Base-by-base conservation (phyloP, 345 rosid genomes). In the Boechera divaricarpa region DNA sequence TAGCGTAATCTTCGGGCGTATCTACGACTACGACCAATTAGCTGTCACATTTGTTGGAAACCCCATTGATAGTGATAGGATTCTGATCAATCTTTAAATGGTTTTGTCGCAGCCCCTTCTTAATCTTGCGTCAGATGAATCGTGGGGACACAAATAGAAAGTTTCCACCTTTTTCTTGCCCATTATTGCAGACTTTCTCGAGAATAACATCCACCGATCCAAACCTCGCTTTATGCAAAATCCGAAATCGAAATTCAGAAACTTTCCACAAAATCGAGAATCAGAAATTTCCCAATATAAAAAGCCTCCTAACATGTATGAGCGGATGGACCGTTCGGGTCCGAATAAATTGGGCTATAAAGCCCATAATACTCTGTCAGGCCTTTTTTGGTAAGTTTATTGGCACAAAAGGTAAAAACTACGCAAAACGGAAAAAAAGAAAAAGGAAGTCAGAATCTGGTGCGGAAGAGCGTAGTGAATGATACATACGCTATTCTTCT, bases 401-500 rank as follows among this genome's bases (percentile, higher is more conserved):
- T 24, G 73, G 73, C 78, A 41, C 57, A 55, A 64, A 74, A 65
- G 24, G 12, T 21, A 55, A 64, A 74, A 65, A 33, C 16, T 21
- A 64, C 57, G 72, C 66, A 28, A 38, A 49, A 38, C 6, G 5
- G 8, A 11, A 1, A 10, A 31, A 26, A 54, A 42, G 6, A 16
- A 62, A 62, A 41, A 33, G 6, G 61, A 67, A 44, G 29, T 9
- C 5, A 31, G 49, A 47, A 62, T 77, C 70, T n/a, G 76, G 10
- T 70, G 71, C 28, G 74, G 63, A 39, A 52, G 69, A 18, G 61
- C 28, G 65, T 73, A 78, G 58, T 75, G 80, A 47, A 77, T 70
- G 85, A 73, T 59, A 78, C 60, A 58, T 73, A 73, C 67, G 67
- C 68, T n/a, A 2, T 41, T 53, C 48, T 10, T 74, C 73, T 29